Percentiles rank a stretch among this genome's conserved stretches.
Evolutionary conservation across 805 yeast genomes (phyloP).

Genomic region (Sugiyamaella americana): DNA sequence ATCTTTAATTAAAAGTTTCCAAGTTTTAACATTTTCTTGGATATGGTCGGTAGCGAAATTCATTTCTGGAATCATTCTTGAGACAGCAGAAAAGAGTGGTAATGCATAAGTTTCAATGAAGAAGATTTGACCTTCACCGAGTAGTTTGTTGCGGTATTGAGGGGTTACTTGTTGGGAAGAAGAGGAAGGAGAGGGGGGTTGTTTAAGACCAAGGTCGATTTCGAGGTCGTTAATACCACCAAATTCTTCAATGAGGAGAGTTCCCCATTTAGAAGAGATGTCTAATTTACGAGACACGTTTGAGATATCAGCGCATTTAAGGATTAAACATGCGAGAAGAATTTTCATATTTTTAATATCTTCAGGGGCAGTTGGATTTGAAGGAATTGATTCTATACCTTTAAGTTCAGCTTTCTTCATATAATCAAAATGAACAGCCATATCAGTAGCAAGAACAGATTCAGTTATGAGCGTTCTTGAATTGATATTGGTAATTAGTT

Average conservation of each 20-base stretch:
- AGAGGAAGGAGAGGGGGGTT: slow-evolving; percentile 6
- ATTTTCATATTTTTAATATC: slow-evolving; percentile 9
- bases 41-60: slow-evolving; percentile 20
- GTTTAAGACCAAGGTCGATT: slow-evolving; percentile 27
- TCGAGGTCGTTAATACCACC: slow-evolving; percentile 57
- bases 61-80: slow-evolving; percentile 47
- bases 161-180: background rate
- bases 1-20: slow-evolving; percentile 6
- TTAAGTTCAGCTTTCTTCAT: slow-evolving; percentile 38
- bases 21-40: slow-evolving; percentile 14
- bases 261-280: slow-evolving; percentile 82
- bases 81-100: slow-evolving; percentile 63
- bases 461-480: slow-evolving; percentile 29
- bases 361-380: background rate
- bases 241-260: slow-evolving; percentile 71
- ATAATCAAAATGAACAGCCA: slow-evolving; percentile 81
- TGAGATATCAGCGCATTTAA: slow-evolving; percentile 94
- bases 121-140: slow-evolving; percentile 71
- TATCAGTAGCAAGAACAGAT: slow-evolving; percentile 76
- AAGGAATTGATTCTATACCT: slow-evolving; percentile 11
- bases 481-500: slow-evolving; percentile 13
- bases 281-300: slow-evolving; percentile 79
- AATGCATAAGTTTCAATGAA: slow-evolving; percentile 79
- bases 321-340: slow-evolving; percentile 59
- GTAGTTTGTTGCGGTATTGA: slow-evolving; percentile 11